Percentiles rank a stretch among this genome's conserved stretches.
Conservation (phyloP, 2,329 filamentous ascomycete genomes). For the Paraconiothyrium brasiliense region DNA sequence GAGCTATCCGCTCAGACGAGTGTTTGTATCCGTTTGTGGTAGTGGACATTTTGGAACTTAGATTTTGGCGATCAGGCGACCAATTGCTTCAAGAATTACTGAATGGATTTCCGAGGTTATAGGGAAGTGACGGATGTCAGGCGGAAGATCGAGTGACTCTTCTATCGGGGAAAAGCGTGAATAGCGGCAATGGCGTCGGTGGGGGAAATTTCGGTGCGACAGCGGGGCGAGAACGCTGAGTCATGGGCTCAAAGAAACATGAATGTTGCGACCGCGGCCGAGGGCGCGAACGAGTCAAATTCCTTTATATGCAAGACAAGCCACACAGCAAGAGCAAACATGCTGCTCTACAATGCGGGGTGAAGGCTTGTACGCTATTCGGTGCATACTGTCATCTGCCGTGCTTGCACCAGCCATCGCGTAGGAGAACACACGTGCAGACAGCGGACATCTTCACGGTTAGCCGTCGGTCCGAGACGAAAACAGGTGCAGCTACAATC, state of each 20-base stretch:
- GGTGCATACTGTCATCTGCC: neutral
- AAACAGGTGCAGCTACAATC: neutral
- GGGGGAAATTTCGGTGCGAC: constrained; percentile 12
- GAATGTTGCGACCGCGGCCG: neutral
- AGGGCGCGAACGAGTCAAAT: neutral
- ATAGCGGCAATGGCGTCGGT: constrained; percentile 7
- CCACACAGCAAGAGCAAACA: neutral
- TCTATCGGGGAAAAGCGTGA: constrained; percentile 6
- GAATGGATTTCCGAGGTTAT: neutral
- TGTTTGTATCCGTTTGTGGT: constrained; percentile 45
- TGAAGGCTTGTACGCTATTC: constrained; percentile 6
- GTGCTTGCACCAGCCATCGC: neutral
- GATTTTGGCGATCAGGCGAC: neutral
- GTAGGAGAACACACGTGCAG: neutral
- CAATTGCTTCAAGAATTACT: neutral
- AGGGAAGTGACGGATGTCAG: neutral
- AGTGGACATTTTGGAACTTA: constrained; percentile 33
- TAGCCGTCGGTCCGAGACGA: constrained; percentile 6
- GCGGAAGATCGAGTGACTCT: neutral
- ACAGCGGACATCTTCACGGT: constrained; percentile 1
- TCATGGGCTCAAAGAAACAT: constrained; percentile 1
- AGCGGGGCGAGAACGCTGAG: constrained; percentile 4
- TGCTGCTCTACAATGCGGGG: neutral
- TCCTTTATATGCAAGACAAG: neutral
- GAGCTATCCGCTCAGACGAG: constrained; percentile 50